phyloP scores from a whole-genome alignment of 2,329 filamentous ascomycete genomes.

The Aureobasidium sp. region DNA sequence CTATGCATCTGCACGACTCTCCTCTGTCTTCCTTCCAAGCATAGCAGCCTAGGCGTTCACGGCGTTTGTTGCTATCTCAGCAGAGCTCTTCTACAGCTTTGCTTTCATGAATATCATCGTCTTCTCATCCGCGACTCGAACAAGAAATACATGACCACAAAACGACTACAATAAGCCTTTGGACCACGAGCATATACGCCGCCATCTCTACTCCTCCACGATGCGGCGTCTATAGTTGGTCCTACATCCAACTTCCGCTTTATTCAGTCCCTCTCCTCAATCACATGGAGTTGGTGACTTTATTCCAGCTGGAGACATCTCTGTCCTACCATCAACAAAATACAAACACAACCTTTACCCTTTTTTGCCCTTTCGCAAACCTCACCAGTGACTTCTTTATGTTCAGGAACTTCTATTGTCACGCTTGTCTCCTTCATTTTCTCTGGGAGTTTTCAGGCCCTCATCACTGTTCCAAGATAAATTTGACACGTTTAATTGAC shows the following conservation, averaged over 20 bases:
- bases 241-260: slow-evolving; percentile 16
- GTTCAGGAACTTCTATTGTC: slow-evolving; percentile 10
- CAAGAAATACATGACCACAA: background rate
- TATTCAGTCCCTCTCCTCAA: slow-evolving; percentile 2
- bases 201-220: slow-evolving; percentile 18
- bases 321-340: background rate
- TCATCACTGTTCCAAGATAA: slow-evolving; percentile 12
- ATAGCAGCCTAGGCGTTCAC: slow-evolving; percentile 12
- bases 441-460: slow-evolving; percentile 7
- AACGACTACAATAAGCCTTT: background rate
- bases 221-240: slow-evolving; percentile 21
- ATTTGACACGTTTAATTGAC: slow-evolving; percentile 9
- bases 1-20: background rate
- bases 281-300: background rate
- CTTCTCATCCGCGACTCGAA: background rate
- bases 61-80: slow-evolving; percentile 7
- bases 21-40: background rate
- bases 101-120: background rate
- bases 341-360: background rate
- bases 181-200: slow-evolving; percentile 21
- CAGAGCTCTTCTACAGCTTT: background rate
- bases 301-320: slow-evolving; percentile 14
- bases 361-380: background rate
- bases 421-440: slow-evolving; percentile 4
- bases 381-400: background rate